phyloP scores from a whole-genome alignment of 176 grass and related monocot species.

The Elymus sibiricus region DNA sequence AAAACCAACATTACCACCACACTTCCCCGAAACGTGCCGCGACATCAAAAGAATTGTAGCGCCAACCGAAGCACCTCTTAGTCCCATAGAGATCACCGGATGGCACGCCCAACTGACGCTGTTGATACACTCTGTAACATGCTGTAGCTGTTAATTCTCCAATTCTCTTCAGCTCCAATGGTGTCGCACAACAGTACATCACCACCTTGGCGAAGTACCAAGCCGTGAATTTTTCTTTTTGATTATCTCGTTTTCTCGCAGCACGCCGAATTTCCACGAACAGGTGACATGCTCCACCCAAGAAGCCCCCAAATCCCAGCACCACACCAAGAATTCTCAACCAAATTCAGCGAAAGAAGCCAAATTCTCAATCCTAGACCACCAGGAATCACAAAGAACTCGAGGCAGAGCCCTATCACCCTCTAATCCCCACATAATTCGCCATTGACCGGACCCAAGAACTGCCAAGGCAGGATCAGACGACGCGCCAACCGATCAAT shows the following conservation, averaged over 20 bases:
- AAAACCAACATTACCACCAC: not conserved
- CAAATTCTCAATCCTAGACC: not conserved
- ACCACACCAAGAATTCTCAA: constrained; percentile 12
- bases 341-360: not conserved
- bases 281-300: constrained; percentile 15
- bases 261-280: not conserved
- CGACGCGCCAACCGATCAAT: constrained; percentile 5
- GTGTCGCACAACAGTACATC: not conserved
- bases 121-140: not conserved
- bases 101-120: not conserved
- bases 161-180: not conserved
- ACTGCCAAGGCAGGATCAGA: not conserved
- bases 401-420: not conserved
- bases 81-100: not conserved
- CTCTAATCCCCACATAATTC: not conserved
- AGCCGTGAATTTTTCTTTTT: not conserved
- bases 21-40: not conserved
- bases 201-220: not conserved
- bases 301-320: constrained; percentile 4
- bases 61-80: not conserved
- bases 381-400: not conserved
- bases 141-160: not conserved
- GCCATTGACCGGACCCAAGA: constrained; percentile 12
- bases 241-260: not conserved
- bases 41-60: not conserved